Evolutionary conservation across 2,329 filamentous ascomycete genomes (phyloP).

Genomic region (Penicillium sp.): DNA sequence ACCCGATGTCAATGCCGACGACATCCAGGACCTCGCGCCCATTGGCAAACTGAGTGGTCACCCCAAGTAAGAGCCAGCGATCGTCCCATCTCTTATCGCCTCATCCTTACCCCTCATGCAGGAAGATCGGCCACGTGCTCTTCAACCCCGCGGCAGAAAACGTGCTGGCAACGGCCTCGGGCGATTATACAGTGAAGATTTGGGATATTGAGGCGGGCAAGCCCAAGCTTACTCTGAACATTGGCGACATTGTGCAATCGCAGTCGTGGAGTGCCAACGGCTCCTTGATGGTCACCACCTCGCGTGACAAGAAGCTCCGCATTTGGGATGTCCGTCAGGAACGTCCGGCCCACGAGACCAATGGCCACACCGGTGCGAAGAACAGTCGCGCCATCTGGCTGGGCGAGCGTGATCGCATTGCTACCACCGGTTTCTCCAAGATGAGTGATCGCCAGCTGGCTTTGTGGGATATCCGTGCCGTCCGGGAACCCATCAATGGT

Average conservation of each 20-base stretch:
- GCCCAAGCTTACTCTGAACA: conserved; percentile 73
- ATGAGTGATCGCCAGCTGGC: conserved; percentile 98
- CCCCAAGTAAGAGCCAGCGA: conserved; percentile 63
- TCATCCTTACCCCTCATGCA: conserved; percentile 43
- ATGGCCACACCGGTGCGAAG: conserved; percentile 90
- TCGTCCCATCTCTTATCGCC: conserved; percentile 1
- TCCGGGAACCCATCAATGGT: conserved; percentile 79
- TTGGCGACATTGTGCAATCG: conserved; percentile 91
- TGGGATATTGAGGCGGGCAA: conserved; percentile 89
- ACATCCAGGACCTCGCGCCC: conserved; percentile 78
- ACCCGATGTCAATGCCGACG: conserved; percentile 73
- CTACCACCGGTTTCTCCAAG: conserved; percentile 93
- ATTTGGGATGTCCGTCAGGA: conserved; percentile 98
- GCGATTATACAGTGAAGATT: conserved; percentile 91
- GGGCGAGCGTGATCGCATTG: conserved; percentile 93
- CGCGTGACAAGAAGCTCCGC: conserved; percentile 95
- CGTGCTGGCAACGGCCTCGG: conserved; percentile 90
- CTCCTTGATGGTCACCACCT: conserved; percentile 84
- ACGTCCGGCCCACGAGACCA: conserved; percentile 77
- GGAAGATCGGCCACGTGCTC: conserved; percentile 95
- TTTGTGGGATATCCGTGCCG: conserved; percentile 87
- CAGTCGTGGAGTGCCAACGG: conserved; percentile 94
- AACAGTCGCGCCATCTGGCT: conserved; percentile 97
- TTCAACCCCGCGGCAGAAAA: conserved; percentile 97
- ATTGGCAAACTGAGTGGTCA: conserved; percentile 82